Evolutionary conservation across 768 basidiomycete genomes (phyloP), one percentile per base, ranked within the genome.

Genomic region (Hygrophorus pudorinus): DNA sequence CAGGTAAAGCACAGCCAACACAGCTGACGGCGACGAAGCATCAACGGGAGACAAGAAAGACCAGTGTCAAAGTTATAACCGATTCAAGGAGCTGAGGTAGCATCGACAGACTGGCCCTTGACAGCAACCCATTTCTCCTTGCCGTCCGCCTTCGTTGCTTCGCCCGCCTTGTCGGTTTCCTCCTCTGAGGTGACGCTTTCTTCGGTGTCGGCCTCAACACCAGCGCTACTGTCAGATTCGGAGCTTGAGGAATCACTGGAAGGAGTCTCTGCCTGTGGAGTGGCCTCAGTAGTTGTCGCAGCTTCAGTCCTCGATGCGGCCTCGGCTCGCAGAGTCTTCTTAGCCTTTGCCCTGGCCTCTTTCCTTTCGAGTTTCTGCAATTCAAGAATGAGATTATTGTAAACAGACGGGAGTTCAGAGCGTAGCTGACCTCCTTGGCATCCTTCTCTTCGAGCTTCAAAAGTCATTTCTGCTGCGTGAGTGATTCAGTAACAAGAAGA

Each of bases 91-190:
- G 45, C 49, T 28, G 57, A 28, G 18, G 58, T 39, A 18, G 55
- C 41, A 28, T 50, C 44, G 14, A 51, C 41, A 17, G 58, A 49
- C 47, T 75, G 65, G 17, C 70, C 70, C 60, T 85, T 82, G 58
- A 88, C 78, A 14, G 82, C 67, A 40, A 87, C 76, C 85, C 85
- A 88, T 57, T 82, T 85, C 56, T 87, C 84, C 57, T 72, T 59
- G 37, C 51, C 59, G 32, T 67, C 62, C 24, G 56, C 62, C 36
- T 58, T 59, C 16, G 49, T 53, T 44, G 56, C 58, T 44, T 54
- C 59, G 35, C 56, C 59, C 14, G 56, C 52, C 53, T 73, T 74
- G 32, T 78, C 73, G 16, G 58, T 56, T 55, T 85, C 84, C 43
- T 84, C 82, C 53, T 86, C 85, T 28, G 82, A 84, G 2, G 82